These are phyloP conservation scores for Rhamnella rubrinervis DNA, from an alignment of 331 rosid genomes.

Conservation along the genomic window DNA sequence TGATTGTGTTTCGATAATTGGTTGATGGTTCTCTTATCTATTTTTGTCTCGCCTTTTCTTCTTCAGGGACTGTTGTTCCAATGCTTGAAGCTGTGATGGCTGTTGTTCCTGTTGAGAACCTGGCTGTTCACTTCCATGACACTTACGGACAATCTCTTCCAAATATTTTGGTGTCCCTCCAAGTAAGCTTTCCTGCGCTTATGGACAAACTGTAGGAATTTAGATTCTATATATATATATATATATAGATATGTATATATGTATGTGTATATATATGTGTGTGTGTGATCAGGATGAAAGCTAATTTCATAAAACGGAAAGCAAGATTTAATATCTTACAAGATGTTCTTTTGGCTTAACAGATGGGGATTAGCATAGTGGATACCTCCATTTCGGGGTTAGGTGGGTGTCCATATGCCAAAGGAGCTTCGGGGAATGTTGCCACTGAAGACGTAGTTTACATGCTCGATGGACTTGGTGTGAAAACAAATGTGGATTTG, in stretches of 20 bases:
- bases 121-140: conserved; percentile 97
- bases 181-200: conserved; percentile 47
- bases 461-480: conserved; percentile 83
- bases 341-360: conserved; percentile 17
- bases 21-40: neutral
- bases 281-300: too few species aligned
- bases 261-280: too few species aligned
- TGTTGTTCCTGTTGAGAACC: conserved; percentile 67
- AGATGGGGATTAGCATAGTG: conserved; percentile 80
- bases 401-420: conserved; percentile 96
- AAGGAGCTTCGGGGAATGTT: conserved; percentile 89
- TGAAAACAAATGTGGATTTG: conserved; percentile 67
- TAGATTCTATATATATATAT: too few species aligned
- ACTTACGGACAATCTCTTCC: conserved; percentile 92
- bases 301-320: neutral
- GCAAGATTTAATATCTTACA: neutral
- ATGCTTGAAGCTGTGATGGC: conserved; percentile 91
- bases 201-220: too few species aligned
- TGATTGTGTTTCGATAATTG: too few species aligned
- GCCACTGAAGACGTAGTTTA: conserved; percentile 93
- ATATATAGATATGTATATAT: too few species aligned
- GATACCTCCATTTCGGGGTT: conserved; percentile 83
- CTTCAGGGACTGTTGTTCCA: conserved; percentile 74
- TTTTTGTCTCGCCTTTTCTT: conserved; percentile 9
- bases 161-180: conserved; percentile 78